Evolutionary conservation across 192 early-diverging fungal genomes (phyloP), one percentile per base, ranked within the genome.

Genomic region (Linnemannia hyalina): DNA sequence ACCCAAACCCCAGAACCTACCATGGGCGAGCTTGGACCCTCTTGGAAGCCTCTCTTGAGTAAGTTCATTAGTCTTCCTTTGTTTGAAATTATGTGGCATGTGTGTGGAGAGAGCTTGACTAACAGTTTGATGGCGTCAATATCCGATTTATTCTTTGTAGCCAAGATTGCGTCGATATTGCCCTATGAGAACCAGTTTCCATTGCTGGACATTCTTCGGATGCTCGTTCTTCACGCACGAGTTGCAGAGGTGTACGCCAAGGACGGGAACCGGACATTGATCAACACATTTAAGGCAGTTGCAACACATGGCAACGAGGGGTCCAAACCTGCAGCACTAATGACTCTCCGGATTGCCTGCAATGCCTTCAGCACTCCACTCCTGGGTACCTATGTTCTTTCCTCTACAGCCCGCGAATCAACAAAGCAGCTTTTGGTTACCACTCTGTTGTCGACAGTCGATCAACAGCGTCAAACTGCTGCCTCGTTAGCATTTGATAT

Each of bases 401-500:
- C 88, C 40, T 77, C 92, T 73, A 82, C 91, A 5, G 89, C 91
- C 70, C 90, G 94, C 11, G 79, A 88, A 8, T 77, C 90, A n/a
- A 81, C 88, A 0, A 96, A 95, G 10, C 90, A 91, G 13, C 82
- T 95, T 3, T 70, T 96, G 40, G 89, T 97, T 49, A 91, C 92
- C 7, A 89, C 89, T 4, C 89, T 96, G 7, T 85, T 96, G 4
- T 89, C 90, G 9, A 26, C 82, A 2, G 92, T 94, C n/a, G 38
- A 83, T 5, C 52, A 85, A 18, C 89, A 96, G 2, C 89, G 94
- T 3, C 92, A 94, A 76, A 90, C 91, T 4, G 94, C 94, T 0
- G 91, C 94, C 1, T 91, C 93, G 1, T 80, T 96, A 13, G 95
- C 92, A 1, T 95, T 93, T 70, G 94, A 97, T 80, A 91, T 95